A percentile compares a stretch with the other conserved stretches of the same genome.
Evolutionary conservation across 768 basidiomycete genomes (phyloP).

Genomic region (Strobilomyces confusus): DNA sequence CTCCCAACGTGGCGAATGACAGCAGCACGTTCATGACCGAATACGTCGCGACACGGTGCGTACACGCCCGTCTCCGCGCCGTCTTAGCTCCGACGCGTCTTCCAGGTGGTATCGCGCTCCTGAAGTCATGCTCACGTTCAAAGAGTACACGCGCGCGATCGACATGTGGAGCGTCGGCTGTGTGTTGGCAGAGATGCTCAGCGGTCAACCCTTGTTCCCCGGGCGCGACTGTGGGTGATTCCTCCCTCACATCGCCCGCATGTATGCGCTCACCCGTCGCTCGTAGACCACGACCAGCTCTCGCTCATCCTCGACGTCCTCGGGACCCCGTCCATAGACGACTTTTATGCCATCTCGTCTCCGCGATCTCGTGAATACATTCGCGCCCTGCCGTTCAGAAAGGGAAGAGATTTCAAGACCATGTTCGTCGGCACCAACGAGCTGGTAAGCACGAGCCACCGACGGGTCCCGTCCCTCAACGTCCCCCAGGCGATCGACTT

Average conservation of each 20-base stretch:
- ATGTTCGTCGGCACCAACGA: conserved; percentile 77
- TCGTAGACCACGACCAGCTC: conserved; percentile 81
- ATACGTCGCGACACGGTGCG: conserved; percentile 90
- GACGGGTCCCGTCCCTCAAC: background rate
- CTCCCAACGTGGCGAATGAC: conserved; percentile 68
- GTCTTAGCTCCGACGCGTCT: conserved; percentile 1
- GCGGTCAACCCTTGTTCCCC: conserved; percentile 90
- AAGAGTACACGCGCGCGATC: conserved; percentile 87
- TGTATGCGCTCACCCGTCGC: background rate
- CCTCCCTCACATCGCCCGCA: background rate
- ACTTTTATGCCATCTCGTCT: conserved; percentile 90
- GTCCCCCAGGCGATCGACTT: conserved; percentile 61
- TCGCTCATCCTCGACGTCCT: conserved; percentile 92
- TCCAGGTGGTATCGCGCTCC: conserved; percentile 93
- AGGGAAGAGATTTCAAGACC: conserved; percentile 63
- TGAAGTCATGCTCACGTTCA: conserved; percentile 97
- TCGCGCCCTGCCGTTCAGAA: conserved; percentile 82
- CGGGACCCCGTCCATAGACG: conserved; percentile 86
- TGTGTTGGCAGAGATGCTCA: conserved; percentile 87
- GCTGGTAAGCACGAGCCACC: conserved; percentile 35
- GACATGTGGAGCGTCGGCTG: conserved; percentile 88
- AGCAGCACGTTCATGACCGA: conserved; percentile 85
- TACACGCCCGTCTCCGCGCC: background rate
- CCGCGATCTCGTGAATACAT: conserved; percentile 80
- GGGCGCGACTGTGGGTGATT: conserved; percentile 74